Evolutionary conservation across 306 rosid species (phyloP), one percentile per base, ranked within the genome.

Genomic region (Begonia peltatifolia): DNA sequence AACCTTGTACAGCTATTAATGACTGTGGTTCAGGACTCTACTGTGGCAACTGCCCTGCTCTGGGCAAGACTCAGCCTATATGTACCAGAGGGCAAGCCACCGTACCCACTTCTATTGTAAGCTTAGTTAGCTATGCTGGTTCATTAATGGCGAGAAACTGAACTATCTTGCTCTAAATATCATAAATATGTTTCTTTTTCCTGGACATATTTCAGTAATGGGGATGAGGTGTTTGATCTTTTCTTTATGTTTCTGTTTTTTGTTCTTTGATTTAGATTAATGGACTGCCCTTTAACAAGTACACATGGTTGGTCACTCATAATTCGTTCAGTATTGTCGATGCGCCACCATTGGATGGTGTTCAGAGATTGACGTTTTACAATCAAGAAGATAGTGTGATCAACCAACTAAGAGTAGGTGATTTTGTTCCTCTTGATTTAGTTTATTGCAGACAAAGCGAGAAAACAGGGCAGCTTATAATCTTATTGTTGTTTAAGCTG

Each of bases 371-470:
- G 47, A 88, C 97, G 56, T 75, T 88, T 57, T 88, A 59, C 74
- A 89, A 84, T 66, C 97, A 89, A 78, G 95, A 89, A 63, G 97
- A 89, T 69, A 57, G 83, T 14, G 89, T 89, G n/a, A 84, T 95
- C 52, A 84, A 84, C 59, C 90, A 84, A 67, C 63, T 89, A 65
- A 80, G 71, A 58, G 97, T 89, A 74, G 56, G 74, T 59, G 14
- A 54, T 66, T 63, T 8, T 43, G 47, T 38, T 55, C 30, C n/a
- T 58, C 61, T 11, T 59, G 30, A 23, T n/a, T 23, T 23, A 23
- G 2, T 23, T 23, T 23, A 2, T n/a, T n/a, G n/a, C n/a, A n/a
- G n/a, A n/a, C n/a, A n/a, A n/a, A n/a, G n/a, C n/a, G n/a, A n/a
- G n/a, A n/a, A n/a, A n/a, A n/a, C n/a, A n/a, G n/a, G n/a, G n/a